phyloP scores from a whole-genome alignment of 495 filamentous ascomycete genomes.

The Hypoxylon subgilvum region DNA sequence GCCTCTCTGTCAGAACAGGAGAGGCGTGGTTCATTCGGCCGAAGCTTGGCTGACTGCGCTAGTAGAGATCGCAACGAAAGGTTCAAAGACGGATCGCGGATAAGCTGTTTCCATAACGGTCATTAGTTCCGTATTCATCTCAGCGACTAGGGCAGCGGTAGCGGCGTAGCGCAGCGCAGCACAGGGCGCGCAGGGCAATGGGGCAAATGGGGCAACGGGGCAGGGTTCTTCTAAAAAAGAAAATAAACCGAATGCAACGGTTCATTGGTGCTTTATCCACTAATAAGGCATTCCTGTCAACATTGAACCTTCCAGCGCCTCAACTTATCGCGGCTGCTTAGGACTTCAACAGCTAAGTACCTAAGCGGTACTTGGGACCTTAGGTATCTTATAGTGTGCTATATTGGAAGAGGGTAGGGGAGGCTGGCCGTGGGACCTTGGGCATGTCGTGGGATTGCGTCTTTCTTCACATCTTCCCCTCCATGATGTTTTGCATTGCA shows the following conservation, averaged over 20 bases:
- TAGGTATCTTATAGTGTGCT: too few relatives aligned
- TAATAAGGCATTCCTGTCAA: slow-evolving; percentile 31
- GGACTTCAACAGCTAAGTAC: slow-evolving; percentile 14
- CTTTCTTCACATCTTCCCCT: too few relatives aligned
- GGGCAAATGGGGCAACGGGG: not conserved
- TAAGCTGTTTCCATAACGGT: slow-evolving; percentile 34
- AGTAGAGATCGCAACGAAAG: slow-evolving; percentile 17
- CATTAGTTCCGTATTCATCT: slow-evolving; percentile 28
- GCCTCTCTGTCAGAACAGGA: slow-evolving; percentile 51
- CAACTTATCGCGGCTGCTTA: slow-evolving; percentile 7
- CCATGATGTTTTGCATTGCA: slow-evolving; percentile 1
- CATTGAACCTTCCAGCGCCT: slow-evolving; percentile 11
- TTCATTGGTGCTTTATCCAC: slow-evolving; percentile 28
- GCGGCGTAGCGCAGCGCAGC: not conserved
- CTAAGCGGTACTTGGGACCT: not conserved
- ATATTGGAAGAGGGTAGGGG: not conserved
- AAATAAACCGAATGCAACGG: slow-evolving; percentile 21
- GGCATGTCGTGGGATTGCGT: too few relatives aligned
- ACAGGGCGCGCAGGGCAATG: not conserved
- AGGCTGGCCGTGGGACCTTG: too few relatives aligned
- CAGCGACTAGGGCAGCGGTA: too few relatives aligned
- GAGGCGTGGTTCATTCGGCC: slow-evolving; percentile 46
- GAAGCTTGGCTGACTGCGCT: slow-evolving; percentile 30
- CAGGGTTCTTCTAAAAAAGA: slow-evolving; percentile 5
- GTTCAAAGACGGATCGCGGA: slow-evolving; percentile 25